phyloP scores from a whole-genome alignment of 164 flowering plant species.

The Magnolia sinica region DNA sequence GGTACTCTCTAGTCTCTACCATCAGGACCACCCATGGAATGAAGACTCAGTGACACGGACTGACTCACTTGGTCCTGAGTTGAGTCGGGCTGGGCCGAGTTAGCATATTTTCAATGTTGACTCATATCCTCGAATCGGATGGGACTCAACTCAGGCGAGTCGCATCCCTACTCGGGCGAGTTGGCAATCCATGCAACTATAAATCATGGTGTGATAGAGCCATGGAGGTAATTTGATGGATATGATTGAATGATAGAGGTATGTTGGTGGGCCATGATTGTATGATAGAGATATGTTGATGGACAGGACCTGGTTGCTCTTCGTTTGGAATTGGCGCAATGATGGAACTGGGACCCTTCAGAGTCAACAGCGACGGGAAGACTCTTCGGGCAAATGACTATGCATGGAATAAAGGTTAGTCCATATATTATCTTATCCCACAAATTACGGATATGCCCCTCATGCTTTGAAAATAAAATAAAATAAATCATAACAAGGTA shows the following conservation, averaged over 20 bases:
- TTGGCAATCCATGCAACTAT: not conserved
- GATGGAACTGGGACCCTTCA: conserved; percentile 61
- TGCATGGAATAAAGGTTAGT: conserved; percentile 57
- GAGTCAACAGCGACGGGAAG: conserved; percentile 45
- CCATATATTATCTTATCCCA: not conserved
- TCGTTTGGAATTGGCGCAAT: conserved; percentile 57
- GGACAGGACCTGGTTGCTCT: conserved; percentile 64
- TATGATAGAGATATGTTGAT: not conserved
- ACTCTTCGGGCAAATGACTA: conserved; percentile 37
- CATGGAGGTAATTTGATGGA: not conserved
- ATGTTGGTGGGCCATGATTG: not conserved
- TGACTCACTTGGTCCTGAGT: too few relatives aligned
- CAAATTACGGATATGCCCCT: too few relatives aligned
- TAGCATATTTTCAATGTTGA: too few relatives aligned
- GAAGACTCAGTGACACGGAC: too few relatives aligned
- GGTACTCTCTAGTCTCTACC: too few relatives aligned
- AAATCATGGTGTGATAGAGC: not conserved
- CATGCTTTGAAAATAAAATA: too few relatives aligned
- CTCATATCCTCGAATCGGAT: too few relatives aligned
- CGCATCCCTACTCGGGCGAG: not conserved
- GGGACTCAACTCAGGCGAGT: not conserved
- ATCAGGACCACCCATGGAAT: too few relatives aligned
- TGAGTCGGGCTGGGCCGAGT: too few relatives aligned
- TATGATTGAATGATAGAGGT: not conserved
- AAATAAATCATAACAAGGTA: too few relatives aligned